These are phyloP conservation scores for Colletotrichum sp. DNA, from an alignment of 2,329 filamentous ascomycete species.

Conservation along the genomic window DNA sequence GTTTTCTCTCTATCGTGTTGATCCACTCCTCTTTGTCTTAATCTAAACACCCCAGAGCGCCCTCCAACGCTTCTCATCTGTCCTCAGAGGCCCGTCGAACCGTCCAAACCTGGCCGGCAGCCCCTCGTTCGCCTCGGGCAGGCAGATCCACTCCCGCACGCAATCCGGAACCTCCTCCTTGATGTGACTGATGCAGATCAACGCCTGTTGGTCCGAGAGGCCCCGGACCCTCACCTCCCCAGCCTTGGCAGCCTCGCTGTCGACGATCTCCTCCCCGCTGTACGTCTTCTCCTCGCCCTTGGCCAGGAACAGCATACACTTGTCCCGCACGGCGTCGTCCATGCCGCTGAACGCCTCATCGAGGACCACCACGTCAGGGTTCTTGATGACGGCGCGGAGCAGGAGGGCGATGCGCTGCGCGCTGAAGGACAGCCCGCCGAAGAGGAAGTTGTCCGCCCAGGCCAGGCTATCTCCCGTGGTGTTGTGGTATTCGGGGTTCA, in stretches of 20 bases:
- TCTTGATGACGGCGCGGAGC: slow-evolving; percentile 80
- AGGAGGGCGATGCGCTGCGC: slow-evolving; percentile 87
- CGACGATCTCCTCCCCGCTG: slow-evolving; percentile 41
- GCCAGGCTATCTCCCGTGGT: slow-evolving; percentile 36
- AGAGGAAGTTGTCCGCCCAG: slow-evolving; percentile 73
- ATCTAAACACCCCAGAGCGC: slow-evolving; percentile 63
- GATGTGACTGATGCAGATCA: slow-evolving; percentile 92
- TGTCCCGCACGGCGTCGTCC: slow-evolving; percentile 81
- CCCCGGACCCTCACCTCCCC: slow-evolving; percentile 62
- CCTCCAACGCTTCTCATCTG: slow-evolving; percentile 63
- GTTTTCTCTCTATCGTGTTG: background rate
- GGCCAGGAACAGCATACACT: slow-evolving; percentile 82
- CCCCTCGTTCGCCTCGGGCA: slow-evolving; percentile 76
- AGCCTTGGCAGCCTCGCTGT: slow-evolving; percentile 49
- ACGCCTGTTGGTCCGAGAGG: slow-evolving; percentile 72
- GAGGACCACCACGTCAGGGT: slow-evolving; percentile 80
- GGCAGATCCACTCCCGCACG: slow-evolving; percentile 83
- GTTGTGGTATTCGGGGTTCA: slow-evolving; percentile 60
- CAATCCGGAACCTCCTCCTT: slow-evolving; percentile 88
- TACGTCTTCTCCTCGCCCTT: slow-evolving; percentile 60
- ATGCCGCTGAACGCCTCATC: slow-evolving; percentile 91
- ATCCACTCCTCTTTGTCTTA: background rate
- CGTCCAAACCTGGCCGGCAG: slow-evolving; percentile 66
- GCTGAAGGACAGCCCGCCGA: slow-evolving; percentile 79
- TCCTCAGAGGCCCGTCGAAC: slow-evolving; percentile 65